phyloP scores from a whole-genome alignment of 331 rosid genomes.

The Dryas integrifolia region DNA sequence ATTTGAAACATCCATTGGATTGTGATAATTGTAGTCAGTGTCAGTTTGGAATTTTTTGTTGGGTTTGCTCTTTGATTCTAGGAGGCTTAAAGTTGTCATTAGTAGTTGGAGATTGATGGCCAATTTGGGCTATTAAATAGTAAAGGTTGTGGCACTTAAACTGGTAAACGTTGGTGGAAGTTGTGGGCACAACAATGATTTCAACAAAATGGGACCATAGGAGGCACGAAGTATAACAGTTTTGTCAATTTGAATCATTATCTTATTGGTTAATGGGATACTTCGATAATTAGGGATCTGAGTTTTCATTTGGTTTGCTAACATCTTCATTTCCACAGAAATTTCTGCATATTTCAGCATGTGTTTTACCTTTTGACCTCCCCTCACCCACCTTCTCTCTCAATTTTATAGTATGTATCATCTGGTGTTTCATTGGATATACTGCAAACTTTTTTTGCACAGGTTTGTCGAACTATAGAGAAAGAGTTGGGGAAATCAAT shows the following conservation, averaged over 20 bases:
- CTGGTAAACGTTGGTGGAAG: too few species aligned
- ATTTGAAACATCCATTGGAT: too few species aligned
- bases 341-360: background rate
- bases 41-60: too few species aligned
- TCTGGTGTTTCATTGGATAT: constrained; percentile 20
- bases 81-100: too few species aligned
- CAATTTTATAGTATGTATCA: background rate
- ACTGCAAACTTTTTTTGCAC: constrained; percentile 31
- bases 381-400: background rate
- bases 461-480: constrained; percentile 73
- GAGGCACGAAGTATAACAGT: background rate
- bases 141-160: too few species aligned
- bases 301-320: background rate
- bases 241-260: background rate
- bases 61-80: too few species aligned
- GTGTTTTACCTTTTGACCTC: background rate
- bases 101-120: too few species aligned
- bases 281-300: background rate
- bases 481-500: constrained; percentile 85
- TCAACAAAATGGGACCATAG: too few species aligned
- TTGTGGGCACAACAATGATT: too few species aligned
- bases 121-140: too few species aligned
- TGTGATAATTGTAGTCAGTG: too few species aligned
- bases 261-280: background rate
- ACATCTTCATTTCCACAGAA: background rate